Conservation (phyloP, 306 rosid genomes). For the Prosopis cineraria region DNA sequence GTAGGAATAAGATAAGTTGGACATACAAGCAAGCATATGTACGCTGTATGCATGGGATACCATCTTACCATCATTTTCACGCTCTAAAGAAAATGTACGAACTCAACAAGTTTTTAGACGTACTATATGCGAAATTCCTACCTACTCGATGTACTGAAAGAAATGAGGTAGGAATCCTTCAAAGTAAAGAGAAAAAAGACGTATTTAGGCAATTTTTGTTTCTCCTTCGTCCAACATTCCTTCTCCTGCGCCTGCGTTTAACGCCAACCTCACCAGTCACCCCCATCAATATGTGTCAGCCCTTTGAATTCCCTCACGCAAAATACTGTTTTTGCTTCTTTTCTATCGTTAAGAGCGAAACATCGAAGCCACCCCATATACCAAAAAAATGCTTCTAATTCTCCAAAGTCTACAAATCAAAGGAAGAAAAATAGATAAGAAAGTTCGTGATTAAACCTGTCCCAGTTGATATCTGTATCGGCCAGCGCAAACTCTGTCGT, state of each 20-base stretch:
- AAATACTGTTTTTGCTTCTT: neutral
- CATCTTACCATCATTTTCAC: neutral
- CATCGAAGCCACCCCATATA: neutral
- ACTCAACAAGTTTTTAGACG: neutral
- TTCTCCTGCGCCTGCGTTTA: neutral
- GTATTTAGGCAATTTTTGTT: neutral
- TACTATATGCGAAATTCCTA: neutral
- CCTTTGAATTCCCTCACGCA: neutral
- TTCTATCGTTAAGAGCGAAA: neutral
- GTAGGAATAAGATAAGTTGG: neutral
- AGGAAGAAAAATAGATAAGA: neutral
- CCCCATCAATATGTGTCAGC: neutral
- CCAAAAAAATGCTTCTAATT: neutral
- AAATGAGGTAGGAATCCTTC: neutral
- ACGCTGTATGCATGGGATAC: neutral
- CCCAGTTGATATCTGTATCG: constrained; percentile 84
- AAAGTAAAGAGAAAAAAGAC: neutral
- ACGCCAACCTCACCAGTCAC: neutral
- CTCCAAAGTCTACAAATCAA: neutral
- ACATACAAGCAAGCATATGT: neutral
- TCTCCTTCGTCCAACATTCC: neutral
- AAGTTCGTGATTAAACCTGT: constrained; percentile 45
- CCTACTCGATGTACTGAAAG: neutral
- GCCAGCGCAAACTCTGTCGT: constrained; percentile 58
- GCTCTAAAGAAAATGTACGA: neutral